These are phyloP conservation scores for Aspergillus nomiae DNA, from an alignment of 2,329 filamentous ascomycete genomes.

Conservation along the genomic window DNA sequence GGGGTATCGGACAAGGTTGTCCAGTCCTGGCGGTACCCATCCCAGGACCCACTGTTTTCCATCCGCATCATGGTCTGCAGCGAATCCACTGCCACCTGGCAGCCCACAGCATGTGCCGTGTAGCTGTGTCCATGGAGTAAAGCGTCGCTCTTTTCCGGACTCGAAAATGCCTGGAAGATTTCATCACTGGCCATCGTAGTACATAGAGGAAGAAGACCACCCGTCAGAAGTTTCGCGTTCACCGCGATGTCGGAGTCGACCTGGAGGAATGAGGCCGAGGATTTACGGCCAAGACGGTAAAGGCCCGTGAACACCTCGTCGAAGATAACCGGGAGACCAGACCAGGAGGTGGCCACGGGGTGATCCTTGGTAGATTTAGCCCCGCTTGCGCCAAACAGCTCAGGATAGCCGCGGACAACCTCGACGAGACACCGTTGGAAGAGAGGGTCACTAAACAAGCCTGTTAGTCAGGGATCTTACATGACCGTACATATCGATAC, in stretches of 20 bases:
- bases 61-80: conserved; percentile 62
- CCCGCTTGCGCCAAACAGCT: conserved; percentile 53
- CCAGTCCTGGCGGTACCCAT: conserved; percentile 57
- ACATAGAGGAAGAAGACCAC: conserved; percentile 75
- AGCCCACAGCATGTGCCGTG: conserved; percentile 80
- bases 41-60: conserved; percentile 60
- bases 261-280: conserved; percentile 68
- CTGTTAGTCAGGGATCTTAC: not conserved
- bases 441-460: conserved; percentile 66
- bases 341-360: conserved; percentile 54
- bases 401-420: conserved; percentile 62
- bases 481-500: conserved; percentile 30
- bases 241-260: conserved; percentile 73
- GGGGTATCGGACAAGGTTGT: conserved; percentile 3
- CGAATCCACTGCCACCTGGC: conserved; percentile 72
- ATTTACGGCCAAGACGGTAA: conserved; percentile 75
- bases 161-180: conserved; percentile 72
- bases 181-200: conserved; percentile 72
- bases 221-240: conserved; percentile 81
- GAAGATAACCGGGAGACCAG: conserved; percentile 75
- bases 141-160: conserved; percentile 74
- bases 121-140: conserved; percentile 85
- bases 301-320: conserved; percentile 88
- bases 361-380: conserved; percentile 10
- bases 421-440: conserved; percentile 74